Evolutionary conservation across 164 flowering plant genomes (phyloP), one percentile per base, ranked within the genome.

Genomic region (Magnolia sinica): DNA sequence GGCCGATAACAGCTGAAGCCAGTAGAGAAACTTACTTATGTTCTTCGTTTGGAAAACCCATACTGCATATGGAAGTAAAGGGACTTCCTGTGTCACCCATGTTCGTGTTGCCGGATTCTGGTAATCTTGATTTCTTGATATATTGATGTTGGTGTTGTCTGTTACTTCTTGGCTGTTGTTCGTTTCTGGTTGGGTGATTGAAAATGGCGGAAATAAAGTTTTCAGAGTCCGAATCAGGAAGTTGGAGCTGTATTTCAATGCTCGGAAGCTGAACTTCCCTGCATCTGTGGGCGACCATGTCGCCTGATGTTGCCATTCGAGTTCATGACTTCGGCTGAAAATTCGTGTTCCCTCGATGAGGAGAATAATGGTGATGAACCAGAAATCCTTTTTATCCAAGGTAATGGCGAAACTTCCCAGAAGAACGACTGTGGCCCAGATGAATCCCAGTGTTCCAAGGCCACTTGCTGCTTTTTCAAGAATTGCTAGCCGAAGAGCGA

Each of bases 391-490:
- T 72, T 81, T 88, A 7, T 83, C 93, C 3, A 96, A 79, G 23
- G 91, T 89, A 22, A 91, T 90, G 31, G 99, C 97, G 18, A 94
- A 94, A 0, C 99, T 97, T 6, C 99, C 98, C 0, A 96, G 92
- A 72, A 96, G 92, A 79, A 96, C 99, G 66, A 94, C 99, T 0
- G 99, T 96, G 45, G 98, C 98, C 98, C 99, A 96, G 77, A 96
- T 90, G 83, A 94, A 96, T 0, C 98, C 98, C 0, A 96, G 86
- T 10, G 99, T 84, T 70, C 99, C 99, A 2, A 94, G 73, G 6
- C 97, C 87, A n/a, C 92, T 91, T 1, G 98, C 99, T 59, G 91
- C 73, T 78, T 96, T 95, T 77, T 95, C 97, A 5, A 95, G 88
- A 63, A 91, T 79, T 0, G 97, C 96, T 0, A 95, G 91, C 50